Evolutionary conservation across 257 asterid species (phyloP), one percentile per base, ranked within the genome.

Genomic region (Solanum appendiculatum): DNA sequence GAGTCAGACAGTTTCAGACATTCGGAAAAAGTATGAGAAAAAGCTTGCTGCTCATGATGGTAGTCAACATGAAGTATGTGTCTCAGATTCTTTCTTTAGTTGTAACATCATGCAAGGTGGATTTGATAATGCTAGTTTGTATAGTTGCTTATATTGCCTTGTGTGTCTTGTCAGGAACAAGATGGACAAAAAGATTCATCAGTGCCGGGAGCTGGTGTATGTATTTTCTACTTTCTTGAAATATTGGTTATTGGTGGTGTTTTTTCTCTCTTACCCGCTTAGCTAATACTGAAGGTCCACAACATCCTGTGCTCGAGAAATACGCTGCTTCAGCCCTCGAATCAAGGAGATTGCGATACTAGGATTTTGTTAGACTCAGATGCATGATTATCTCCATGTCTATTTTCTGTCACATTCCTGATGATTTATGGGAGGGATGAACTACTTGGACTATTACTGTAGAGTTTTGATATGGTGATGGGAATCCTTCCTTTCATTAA

Each of bases 131-230:
- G 44, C 34, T 70, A 34, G 31, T 48, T 78, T 33, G 86, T 88
- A 82, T 37, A 70, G 60, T 69, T 27, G 36, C 78, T 86, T 83
- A 87, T 88, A 80, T 56, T 23, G 69, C 44, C 81, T 88, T 90
- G 23, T 51, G 87, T 89, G 86, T 87, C 86, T 80, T 86, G 80
- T 83, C 83, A 94, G 98, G 96, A 91, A 69, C 94, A 92, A 87
- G 97, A 93, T 90, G 95, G 91, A 84, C 91, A 86, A 90, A 95
- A 91, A 88, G 97, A 94, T 85, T 87, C 94, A 72, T 95, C 98
- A 39, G 97, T 95, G 88, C 98, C 98, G 60, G 97, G 92, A 90
- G 99, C 99, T 89, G 99, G 99, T 96, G 99, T 96, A 93, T 85
- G 88, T 82, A 15, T 44, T 39, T 82, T 78, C 64, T 84, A 48